A percentile compares a stretch with the other conserved stretches of the same genome.
These are phyloP conservation scores for Ballota nigra DNA, from an alignment of 257 asterid genomes.

Conservation along the genomic window DNA sequence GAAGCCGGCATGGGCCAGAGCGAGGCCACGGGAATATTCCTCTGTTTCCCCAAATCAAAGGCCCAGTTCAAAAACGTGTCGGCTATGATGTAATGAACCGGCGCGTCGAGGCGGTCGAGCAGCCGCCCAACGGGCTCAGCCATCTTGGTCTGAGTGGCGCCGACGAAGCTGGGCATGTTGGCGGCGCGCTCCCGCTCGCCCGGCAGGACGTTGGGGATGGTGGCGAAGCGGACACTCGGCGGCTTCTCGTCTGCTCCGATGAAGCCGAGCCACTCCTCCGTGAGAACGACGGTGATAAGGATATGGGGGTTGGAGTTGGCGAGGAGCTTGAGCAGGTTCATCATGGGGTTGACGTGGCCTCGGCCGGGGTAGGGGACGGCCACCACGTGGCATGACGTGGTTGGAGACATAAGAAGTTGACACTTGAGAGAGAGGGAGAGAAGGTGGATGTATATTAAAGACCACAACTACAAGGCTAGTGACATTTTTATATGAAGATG, in stretches of 20 bases:
- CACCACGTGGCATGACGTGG: conserved; percentile 41
- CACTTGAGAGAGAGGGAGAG: no score
- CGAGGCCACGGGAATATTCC: conserved; percentile 74
- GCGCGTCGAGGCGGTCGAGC: conserved; percentile 38
- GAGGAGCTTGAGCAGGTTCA: conserved; percentile 61
- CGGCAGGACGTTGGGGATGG: conserved; percentile 72
- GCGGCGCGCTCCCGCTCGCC: conserved; percentile 52
- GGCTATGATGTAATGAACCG: conserved; percentile 37
- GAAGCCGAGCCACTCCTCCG: conserved; percentile 72
- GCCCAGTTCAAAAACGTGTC: conserved; percentile 61
- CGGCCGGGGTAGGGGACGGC: conserved; percentile 87
- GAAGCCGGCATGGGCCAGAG: conserved; percentile 76
- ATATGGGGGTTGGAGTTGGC: conserved; percentile 27
- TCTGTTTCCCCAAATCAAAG: conserved; percentile 41
- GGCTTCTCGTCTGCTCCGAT: conserved; percentile 58
- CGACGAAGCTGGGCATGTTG: conserved; percentile 50
- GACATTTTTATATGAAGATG: no score
- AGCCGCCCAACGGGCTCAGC: conserved; percentile 55
- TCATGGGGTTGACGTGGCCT: conserved; percentile 81
- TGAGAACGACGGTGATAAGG: conserved; percentile 49
- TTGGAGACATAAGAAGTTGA: no score
- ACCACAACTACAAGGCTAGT: no score
- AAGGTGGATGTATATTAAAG: no score
- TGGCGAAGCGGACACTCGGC: conserved; percentile 38
- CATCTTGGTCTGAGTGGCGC: conserved; percentile 60